Evolutionary conservation across 2,329 filamentous ascomycete species (phyloP).

Genomic region (Graphium sp.): DNA sequence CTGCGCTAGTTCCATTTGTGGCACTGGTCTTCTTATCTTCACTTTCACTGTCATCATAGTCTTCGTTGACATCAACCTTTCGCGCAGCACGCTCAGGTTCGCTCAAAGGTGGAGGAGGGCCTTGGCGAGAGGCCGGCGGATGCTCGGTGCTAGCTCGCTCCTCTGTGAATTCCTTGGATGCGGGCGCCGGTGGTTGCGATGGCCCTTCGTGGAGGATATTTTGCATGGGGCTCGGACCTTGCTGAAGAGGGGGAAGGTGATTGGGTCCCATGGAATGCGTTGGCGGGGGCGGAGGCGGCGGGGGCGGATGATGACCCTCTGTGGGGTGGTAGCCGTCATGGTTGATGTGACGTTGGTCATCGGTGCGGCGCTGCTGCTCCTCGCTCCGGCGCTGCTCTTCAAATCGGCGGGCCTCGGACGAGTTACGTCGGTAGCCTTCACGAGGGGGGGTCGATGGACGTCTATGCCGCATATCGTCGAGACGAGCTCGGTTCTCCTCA

Average conservation of each 20-base stretch:
- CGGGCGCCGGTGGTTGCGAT: constrained; percentile 19
- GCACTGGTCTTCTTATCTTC: constrained; percentile 51
- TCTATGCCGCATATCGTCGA: constrained; percentile 71
- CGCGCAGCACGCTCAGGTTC: constrained; percentile 73
- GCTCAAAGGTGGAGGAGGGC: constrained; percentile 15
- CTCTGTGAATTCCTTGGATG: constrained; percentile 38
- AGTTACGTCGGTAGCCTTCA: constrained; percentile 58
- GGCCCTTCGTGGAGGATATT: constrained; percentile 31
- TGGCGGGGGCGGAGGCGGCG: constrained; percentile 12
- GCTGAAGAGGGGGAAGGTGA: constrained; percentile 47
- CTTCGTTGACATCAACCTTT: constrained; percentile 94
- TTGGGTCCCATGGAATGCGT: constrained; percentile 36
- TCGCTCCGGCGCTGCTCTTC: constrained; percentile 47
- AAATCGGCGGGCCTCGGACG: constrained; percentile 51
- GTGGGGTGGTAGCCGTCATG: constrained; percentile 84
- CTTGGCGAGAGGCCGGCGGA: neutral
- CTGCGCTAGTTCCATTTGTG: constrained; percentile 17
- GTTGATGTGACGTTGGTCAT: constrained; percentile 51
- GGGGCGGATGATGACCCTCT: constrained; percentile 76
- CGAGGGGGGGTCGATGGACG: constrained; percentile 60
- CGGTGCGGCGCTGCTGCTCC: constrained; percentile 31
- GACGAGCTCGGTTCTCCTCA: constrained; percentile 71
- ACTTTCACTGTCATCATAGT: constrained; percentile 89
- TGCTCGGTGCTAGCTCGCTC: constrained; percentile 37
- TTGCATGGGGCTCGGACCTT: constrained; percentile 37